phyloP scores from a whole-genome alignment of 83 land plant genomes.

The Isoetes engelmannii region DNA sequence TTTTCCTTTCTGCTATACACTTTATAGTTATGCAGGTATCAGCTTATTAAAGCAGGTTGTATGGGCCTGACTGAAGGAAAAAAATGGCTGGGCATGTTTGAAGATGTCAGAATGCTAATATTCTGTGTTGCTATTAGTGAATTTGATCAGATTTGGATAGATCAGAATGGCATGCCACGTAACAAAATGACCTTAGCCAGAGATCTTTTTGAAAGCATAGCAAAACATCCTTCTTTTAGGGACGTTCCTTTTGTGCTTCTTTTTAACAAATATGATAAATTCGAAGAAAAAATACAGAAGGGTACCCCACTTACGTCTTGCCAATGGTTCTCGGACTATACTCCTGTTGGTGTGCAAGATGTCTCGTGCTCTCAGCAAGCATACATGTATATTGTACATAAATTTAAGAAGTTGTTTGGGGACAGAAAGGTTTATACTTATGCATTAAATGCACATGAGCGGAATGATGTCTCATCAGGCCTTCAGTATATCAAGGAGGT shows the following conservation, averaged over 20 bases:
- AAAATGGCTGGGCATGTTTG: slow-evolving; percentile 98
- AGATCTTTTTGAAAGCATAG: slow-evolving; percentile 64
- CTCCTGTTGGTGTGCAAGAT: slow-evolving; percentile 50
- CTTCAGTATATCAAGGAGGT: slow-evolving; percentile 73
- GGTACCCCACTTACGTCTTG: slow-evolving; percentile 48
- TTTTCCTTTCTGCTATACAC: background rate
- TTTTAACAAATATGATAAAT: slow-evolving; percentile 75
- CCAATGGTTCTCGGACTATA: slow-evolving; percentile 77
- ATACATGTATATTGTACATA: slow-evolving; percentile 67
- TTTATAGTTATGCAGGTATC: slow-evolving; percentile 48
- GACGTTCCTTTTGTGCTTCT: slow-evolving; percentile 71
- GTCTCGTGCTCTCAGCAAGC: slow-evolving; percentile 64
- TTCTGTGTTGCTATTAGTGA: slow-evolving; percentile 85
- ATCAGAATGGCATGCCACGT: slow-evolving; percentile 37
- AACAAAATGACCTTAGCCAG: slow-evolving; percentile 72
- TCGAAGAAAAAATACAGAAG: slow-evolving; percentile 58
- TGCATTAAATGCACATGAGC: slow-evolving; percentile 47
- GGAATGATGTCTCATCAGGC: slow-evolving; percentile 44
- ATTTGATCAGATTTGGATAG: slow-evolving; percentile 55
- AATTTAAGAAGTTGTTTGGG: slow-evolving; percentile 56
- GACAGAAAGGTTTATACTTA: slow-evolving; percentile 42
- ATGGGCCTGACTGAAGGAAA: slow-evolving; percentile 74
- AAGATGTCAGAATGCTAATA: slow-evolving; percentile 80
- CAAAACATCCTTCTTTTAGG: slow-evolving; percentile 59
- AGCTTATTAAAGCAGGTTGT: slow-evolving; percentile 68